Evolutionary conservation across 768 basidiomycete species (phyloP), one percentile per base, ranked within the genome.

Genomic region (Panaeolus papilionaceus): DNA sequence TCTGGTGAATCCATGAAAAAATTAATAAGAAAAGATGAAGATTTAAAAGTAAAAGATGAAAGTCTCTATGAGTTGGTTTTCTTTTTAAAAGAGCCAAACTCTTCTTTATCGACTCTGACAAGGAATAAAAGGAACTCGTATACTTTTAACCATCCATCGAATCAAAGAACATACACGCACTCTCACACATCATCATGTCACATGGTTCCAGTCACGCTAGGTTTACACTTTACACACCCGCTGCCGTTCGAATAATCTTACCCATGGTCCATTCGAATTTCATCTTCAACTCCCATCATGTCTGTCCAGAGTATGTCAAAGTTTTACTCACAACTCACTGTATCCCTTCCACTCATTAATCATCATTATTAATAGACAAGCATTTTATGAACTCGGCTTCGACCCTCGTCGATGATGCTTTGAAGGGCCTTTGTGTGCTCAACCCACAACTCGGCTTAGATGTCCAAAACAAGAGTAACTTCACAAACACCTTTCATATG

Each of bases 361-460:
- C 8, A 44, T 33, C 62, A 16, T 7, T 67, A 64, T 33, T 62
- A 23, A 23, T 23, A 82, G 81, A 78, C 67, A 96, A 97, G 73
- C 96, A 98, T 81, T 87, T 98, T 69, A 70, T 93, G 68, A 95
- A 96, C 78, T 75, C 84, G 3, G 84, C 94, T 1, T 79, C 86
- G 40, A 81, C 87, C 2, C 85, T 96, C 45, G 95, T 95, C 26
- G 75, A 89, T 63, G 92, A 96, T 74, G 90, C 94, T 0, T 87
- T 98, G 47, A 79, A 83, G 67, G 95, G 94, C 3, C 80, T 95
- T 26, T 88, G 86, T 72, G 83, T 84, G 1, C 69, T 90, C 62
- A 96, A 96, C 77, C 89, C 93, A 0, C 81, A 87, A 51, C 77
- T 97, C 67, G 81, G 85, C 39, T 82, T 97, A 49, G 94, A 97